Percentiles rank a stretch among this genome's conserved stretches.
phyloP scores from a whole-genome alignment of 2,329 filamentous ascomycete species.

The Colletotrichum sp. region DNA sequence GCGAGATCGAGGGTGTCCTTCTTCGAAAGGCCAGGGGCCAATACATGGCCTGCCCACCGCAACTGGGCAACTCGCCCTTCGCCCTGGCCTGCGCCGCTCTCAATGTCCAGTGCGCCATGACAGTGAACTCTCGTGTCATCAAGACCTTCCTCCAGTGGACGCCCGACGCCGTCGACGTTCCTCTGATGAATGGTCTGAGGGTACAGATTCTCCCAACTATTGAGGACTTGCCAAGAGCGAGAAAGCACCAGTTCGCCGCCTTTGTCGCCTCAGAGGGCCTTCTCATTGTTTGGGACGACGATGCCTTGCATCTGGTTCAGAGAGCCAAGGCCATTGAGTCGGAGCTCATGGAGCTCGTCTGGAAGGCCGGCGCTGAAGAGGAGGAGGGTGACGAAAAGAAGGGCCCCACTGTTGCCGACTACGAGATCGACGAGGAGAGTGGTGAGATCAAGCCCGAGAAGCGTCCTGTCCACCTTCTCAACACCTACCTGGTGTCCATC shows the following conservation, averaged over 20 bases:
- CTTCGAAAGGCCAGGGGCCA: slow-evolving; percentile 70
- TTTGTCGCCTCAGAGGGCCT: slow-evolving; percentile 76
- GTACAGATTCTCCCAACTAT: slow-evolving; percentile 78
- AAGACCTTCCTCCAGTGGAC: slow-evolving; percentile 78
- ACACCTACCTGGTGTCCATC: slow-evolving; percentile 70
- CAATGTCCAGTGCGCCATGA: slow-evolving; percentile 82
- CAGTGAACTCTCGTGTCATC: slow-evolving; percentile 79
- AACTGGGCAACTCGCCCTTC: slow-evolving; percentile 66
- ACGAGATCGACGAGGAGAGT: slow-evolving; percentile 74
- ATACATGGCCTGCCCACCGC: slow-evolving; percentile 76
- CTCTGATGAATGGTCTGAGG: slow-evolving; percentile 76
- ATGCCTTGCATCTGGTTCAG: slow-evolving; percentile 71
- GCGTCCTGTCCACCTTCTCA: slow-evolving; percentile 72
- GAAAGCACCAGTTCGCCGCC: slow-evolving; percentile 82
- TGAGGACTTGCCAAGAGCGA: slow-evolving; percentile 70
- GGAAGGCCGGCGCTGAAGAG: slow-evolving; percentile 63
- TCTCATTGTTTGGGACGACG: slow-evolving; percentile 83
- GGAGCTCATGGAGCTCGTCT: slow-evolving; percentile 79
- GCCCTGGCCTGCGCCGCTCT: slow-evolving; percentile 69
- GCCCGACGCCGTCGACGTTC: slow-evolving; percentile 75
- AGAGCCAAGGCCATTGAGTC: slow-evolving; percentile 76
- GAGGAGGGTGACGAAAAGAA: slow-evolving; percentile 60
- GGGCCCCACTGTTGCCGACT: slow-evolving; percentile 47
- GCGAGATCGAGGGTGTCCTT: slow-evolving; percentile 74
- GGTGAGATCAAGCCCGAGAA: slow-evolving; percentile 69